A percentile compares a stretch with the other conserved stretches of the same genome.
Conservation (phyloP, 768 basidiomycete genomes). For the Lactarius psammicola region DNA sequence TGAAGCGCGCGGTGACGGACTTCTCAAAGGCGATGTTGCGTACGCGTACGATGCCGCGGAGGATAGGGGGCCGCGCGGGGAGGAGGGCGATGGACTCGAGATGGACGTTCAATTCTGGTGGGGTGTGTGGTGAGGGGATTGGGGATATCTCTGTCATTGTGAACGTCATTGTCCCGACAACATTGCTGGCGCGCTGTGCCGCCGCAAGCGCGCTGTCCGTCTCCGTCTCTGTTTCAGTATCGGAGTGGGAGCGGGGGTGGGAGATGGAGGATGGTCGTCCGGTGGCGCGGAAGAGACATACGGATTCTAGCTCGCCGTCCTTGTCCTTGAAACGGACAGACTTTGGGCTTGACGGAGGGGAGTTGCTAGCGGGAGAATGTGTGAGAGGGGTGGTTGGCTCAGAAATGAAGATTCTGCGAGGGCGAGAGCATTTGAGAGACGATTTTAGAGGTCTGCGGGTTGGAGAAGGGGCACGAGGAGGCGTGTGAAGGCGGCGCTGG, state of each 20-base stretch:
- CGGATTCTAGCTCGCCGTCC: constrained; percentile 5
- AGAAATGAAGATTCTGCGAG: not conserved
- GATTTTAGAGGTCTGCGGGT: not conserved
- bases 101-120: not conserved
- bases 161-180: not conserved
- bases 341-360: not conserved
- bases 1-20: constrained; percentile 48
- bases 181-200: not conserved
- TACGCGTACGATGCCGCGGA: constrained; percentile 45
- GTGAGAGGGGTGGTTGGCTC: not conserved
- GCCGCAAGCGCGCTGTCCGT: not conserved
- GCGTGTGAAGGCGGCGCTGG: not conserved
- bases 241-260: not conserved
- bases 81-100: constrained; percentile 14
- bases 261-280: constrained; percentile 14
- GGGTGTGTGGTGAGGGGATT: constrained; percentile 4
- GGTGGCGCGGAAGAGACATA: constrained; percentile 8
- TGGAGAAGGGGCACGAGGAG: not conserved
- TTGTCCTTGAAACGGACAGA: constrained; percentile 15
- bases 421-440: constrained; percentile 1
- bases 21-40: constrained; percentile 50
- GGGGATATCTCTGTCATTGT: not conserved
- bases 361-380: not conserved
- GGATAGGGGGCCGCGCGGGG: constrained; percentile 8
- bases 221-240: constrained; percentile 14